phyloP scores from a whole-genome alignment of 2,329 filamentous ascomycete species.

The Tolypocladium endophyticum region DNA sequence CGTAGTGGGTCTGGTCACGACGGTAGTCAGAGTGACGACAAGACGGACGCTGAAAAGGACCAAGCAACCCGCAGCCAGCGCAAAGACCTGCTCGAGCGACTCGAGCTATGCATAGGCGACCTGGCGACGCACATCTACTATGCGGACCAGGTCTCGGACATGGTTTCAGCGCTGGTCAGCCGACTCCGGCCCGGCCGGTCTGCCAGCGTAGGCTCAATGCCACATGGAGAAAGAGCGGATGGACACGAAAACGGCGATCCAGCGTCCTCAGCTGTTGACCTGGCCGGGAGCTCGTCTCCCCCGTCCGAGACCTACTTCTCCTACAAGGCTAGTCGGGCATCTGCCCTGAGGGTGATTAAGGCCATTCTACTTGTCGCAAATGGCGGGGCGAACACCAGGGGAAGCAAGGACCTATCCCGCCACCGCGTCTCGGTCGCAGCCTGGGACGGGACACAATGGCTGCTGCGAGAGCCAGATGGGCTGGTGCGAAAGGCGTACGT shows the following conservation, averaged over 20 bases:
- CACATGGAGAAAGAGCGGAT: slow-evolving; percentile 35
- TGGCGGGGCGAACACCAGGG: slow-evolving; percentile 45
- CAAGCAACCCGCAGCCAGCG: slow-evolving; percentile 33
- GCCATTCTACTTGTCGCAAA: slow-evolving; percentile 77
- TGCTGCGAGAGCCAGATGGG: slow-evolving; percentile 69
- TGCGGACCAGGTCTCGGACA: slow-evolving; percentile 88
- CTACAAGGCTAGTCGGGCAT: slow-evolving; percentile 43
- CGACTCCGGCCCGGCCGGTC: slow-evolving; percentile 59
- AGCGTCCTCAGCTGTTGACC: slow-evolving; percentile 24
- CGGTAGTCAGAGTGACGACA: slow-evolving; percentile 21
- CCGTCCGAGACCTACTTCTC: slow-evolving; percentile 42
- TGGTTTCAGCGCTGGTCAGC: slow-evolving; percentile 71
- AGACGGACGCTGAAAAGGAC: slow-evolving; percentile 19
- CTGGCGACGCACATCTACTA: slow-evolving; percentile 95
- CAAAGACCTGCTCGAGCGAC: slow-evolving; percentile 53
- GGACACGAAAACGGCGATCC: slow-evolving; percentile 18
- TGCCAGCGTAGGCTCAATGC: slow-evolving; percentile 30
- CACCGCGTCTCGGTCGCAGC: slow-evolving; percentile 69
- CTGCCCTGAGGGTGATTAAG: slow-evolving; percentile 70
- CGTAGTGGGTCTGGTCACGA: slow-evolving; percentile 25
- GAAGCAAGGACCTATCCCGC: slow-evolving; percentile 55
- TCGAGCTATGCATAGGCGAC: slow-evolving; percentile 80
- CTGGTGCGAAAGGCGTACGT: slow-evolving; percentile 76
- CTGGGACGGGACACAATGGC: slow-evolving; percentile 96
- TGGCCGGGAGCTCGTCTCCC: slow-evolving; percentile 31